phyloP scores from a whole-genome alignment of 371 early-diverging fungal species.

The Syncephalastrum monosporum region DNA sequence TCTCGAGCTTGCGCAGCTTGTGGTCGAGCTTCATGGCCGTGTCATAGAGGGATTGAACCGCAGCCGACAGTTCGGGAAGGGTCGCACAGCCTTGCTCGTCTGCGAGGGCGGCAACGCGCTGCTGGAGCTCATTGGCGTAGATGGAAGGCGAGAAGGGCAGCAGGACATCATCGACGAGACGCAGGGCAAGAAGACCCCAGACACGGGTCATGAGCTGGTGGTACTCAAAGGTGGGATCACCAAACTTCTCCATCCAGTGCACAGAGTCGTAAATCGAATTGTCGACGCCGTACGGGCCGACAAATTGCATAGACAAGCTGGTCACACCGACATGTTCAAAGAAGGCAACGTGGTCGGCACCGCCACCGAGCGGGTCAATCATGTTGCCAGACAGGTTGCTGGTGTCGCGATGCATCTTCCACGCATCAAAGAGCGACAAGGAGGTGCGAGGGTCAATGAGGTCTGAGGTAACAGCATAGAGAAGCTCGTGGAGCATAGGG shows the following conservation, averaged over 20 bases:
- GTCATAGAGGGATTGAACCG: slow-evolving; percentile 9
- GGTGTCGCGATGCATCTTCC: slow-evolving; percentile 26
- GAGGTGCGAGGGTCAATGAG: slow-evolving; percentile 52
- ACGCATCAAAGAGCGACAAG: slow-evolving; percentile 50
- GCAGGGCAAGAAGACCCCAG: slow-evolving; percentile 41
- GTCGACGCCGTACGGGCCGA: slow-evolving; percentile 41
- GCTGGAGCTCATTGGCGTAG: slow-evolving; percentile 33
- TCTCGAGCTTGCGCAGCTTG: slow-evolving; percentile 9
- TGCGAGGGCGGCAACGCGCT: slow-evolving; percentile 4
- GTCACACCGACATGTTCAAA: slow-evolving; percentile 55
- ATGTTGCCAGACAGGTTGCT: neutral
- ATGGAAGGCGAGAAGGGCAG: slow-evolving; percentile 25
- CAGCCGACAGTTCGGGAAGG: slow-evolving; percentile 10
- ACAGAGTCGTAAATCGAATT: slow-evolving; percentile 59
- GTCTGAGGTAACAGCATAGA: slow-evolving; percentile 50
- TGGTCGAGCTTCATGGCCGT: slow-evolving; percentile 13
- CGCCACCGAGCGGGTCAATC: slow-evolving; percentile 35
- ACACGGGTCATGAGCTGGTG: slow-evolving; percentile 40
- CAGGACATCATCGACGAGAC: slow-evolving; percentile 31
- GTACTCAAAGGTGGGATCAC: slow-evolving; percentile 53
- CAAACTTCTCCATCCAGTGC: slow-evolving; percentile 52
- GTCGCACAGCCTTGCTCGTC: slow-evolving; percentile 8
- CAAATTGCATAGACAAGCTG: slow-evolving; percentile 44
- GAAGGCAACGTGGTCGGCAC: slow-evolving; percentile 56
- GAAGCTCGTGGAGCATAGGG: slow-evolving; percentile 47